These are phyloP conservation scores for Candida quercuum DNA, from an alignment of 805 yeast species.

Conservation along the genomic window DNA sequence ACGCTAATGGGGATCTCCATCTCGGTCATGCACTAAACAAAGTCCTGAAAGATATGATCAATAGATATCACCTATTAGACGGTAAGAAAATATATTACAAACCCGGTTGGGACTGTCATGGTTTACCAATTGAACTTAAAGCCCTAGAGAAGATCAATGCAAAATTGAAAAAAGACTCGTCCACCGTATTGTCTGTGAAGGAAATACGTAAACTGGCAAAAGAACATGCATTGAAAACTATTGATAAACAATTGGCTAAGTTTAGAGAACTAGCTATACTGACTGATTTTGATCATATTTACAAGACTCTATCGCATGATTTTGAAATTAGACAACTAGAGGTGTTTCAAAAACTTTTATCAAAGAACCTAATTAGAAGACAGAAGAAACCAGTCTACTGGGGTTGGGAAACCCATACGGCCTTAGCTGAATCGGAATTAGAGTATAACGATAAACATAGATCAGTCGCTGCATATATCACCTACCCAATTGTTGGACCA, in stretches of 20 bases:
- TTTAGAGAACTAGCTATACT: constrained; percentile 73
- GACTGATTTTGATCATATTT: constrained; percentile 75
- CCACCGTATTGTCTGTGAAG: constrained; percentile 33
- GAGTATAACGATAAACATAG: constrained; percentile 74
- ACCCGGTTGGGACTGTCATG: constrained; percentile 99
- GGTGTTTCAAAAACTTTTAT: constrained; percentile 61
- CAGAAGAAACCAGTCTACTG: constrained; percentile 95
- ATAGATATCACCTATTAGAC: constrained; percentile 58
- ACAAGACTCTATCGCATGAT: constrained; percentile 62
- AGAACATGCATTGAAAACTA: constrained; percentile 63
- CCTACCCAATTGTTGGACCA: constrained; percentile 47
- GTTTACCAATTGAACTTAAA: constrained; percentile 90
- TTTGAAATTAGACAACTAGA: constrained; percentile 74
- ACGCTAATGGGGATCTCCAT: constrained; percentile 93
- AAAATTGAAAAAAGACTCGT: constrained; percentile 28
- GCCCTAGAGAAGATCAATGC: constrained; percentile 49
- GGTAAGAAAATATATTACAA: constrained; percentile 63
- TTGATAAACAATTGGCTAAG: constrained; percentile 53
- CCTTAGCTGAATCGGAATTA: constrained; percentile 93
- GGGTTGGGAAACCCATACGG: constrained; percentile 93
- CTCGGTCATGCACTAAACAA: constrained; percentile 91
- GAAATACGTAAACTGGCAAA: constrained; percentile 64
- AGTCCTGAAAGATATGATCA: constrained; percentile 79
- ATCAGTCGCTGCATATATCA: constrained; percentile 64
- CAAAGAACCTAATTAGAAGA: constrained; percentile 65